A percentile compares a stretch with the other conserved stretches of the same genome.
Evolutionary conservation across 1,284 basidiomycete genomes (phyloP).

Genomic region (Cryptococcus maquisensis): DNA sequence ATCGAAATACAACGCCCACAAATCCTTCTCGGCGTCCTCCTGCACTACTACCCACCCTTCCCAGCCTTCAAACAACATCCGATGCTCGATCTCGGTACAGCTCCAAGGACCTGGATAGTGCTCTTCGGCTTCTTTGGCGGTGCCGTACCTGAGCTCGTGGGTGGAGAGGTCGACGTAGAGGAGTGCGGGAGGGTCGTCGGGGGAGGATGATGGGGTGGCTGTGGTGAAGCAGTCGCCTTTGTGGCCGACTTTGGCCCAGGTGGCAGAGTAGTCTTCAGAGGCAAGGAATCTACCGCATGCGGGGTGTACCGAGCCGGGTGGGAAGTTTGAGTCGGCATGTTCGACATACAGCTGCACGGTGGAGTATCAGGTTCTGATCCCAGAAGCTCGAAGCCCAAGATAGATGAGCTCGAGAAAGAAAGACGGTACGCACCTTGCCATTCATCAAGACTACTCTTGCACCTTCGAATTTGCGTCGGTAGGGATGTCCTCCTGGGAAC

Average conservation of each 20-base stretch:
- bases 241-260: too few relatives aligned
- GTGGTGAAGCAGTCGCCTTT: too few relatives aligned
- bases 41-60: constrained; percentile 13
- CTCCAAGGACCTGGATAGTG: constrained; percentile 8
- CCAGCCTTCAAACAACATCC: constrained; percentile 11
- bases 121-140: constrained; percentile 1
- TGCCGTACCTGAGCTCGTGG: constrained; percentile 3
- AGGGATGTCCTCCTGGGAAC: constrained; percentile 7
- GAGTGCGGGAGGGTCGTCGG: too few relatives aligned
- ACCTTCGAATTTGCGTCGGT: constrained; percentile 14
- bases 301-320: too few relatives aligned
- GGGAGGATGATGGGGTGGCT: too few relatives aligned
- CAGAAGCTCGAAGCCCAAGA: too few relatives aligned
- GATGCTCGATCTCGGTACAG: constrained; percentile 4
- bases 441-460: constrained; percentile 16
- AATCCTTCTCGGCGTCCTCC: constrained; percentile 4
- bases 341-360: neutral
- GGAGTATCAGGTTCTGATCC: neutral
- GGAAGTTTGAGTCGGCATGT: too few relatives aligned
- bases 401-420: too few relatives aligned
- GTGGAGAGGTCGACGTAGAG: constrained; percentile 5
- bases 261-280: too few relatives aligned
- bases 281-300: too few relatives aligned
- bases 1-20: constrained; percentile 12
- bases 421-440: constrained; percentile 10